Evolutionary conservation across 306 rosid genomes (phyloP), one percentile per base, ranked within the genome.

Genomic region (Vachellia pachyceras): DNA sequence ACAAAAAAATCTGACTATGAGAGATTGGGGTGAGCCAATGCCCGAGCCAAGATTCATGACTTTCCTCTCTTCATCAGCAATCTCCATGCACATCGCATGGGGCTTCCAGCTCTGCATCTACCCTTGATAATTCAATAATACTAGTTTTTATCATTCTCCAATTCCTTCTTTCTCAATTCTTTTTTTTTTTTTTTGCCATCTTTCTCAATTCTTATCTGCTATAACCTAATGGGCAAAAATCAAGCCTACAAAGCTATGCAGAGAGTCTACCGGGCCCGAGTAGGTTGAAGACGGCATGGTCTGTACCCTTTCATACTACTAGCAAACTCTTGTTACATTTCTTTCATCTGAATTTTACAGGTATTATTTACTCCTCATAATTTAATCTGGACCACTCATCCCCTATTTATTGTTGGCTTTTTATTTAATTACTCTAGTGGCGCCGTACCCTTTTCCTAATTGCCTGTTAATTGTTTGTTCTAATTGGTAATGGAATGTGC

Each of bases 201-300:
- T n/a, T n/a, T n/a, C n/a, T n/a, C 61, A 13, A 12, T 11, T 45
- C 46, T 58, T 12, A 42, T 20, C 29, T 67, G 42, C 46, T 58
- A 80, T 72, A 52, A 73, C 64, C 64, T 54, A 78, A 96, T 96
- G 99, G 99, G 99, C 33, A 96, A 96, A 83, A 96, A 96, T 82
- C 99, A 96, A 86, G 97, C 99, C 14, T 93, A 96, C 90, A 93
- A 96, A 89, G 99, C 99, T 63, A 93, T 93, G 99, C 99, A 96
- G 91, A 76, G 97, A 86, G 77, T 86, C 98, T 41, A 91, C 88
- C 55, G 99, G 94, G 49, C 97, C 99, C 2, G 97, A 86, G 5
- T 98, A 96, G 88, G 63, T 92, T 45, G 99, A 96, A 89, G 99
- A 96, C 83, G 99, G 99, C 92, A 96, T 96, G 99, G 99, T 96